Conservation (phyloP, 2,329 filamentous ascomycete genomes). For the Trichoderma atroviride region DNA sequence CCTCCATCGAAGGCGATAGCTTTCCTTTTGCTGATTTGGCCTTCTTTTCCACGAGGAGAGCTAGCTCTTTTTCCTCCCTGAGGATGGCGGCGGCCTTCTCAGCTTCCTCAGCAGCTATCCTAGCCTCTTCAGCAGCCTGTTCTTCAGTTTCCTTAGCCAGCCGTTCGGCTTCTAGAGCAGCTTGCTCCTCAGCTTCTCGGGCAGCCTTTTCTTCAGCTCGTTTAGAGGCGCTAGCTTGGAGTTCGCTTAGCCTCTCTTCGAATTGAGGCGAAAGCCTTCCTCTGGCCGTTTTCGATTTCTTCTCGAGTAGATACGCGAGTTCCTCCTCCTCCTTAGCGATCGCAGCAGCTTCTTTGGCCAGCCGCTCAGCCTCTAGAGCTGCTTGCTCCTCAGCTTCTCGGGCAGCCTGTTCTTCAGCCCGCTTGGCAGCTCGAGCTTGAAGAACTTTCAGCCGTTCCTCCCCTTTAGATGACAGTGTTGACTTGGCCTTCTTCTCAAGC, state of each 20-base stretch:
- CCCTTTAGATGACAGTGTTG: background rate
- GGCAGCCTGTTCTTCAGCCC: slow-evolving; percentile 5
- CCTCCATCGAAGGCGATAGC: slow-evolving; percentile 49
- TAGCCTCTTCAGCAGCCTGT: slow-evolving; percentile 26
- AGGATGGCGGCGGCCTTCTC: slow-evolving; percentile 29
- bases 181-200: slow-evolving; percentile 32
- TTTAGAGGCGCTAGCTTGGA: slow-evolving; percentile 27
- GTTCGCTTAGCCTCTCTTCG: slow-evolving; percentile 36
- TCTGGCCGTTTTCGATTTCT: slow-evolving; percentile 40
- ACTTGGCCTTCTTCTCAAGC: background rate
- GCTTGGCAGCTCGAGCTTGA: background rate
- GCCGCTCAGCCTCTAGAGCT: slow-evolving; percentile 19
- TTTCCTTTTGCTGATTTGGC: slow-evolving; percentile 49
- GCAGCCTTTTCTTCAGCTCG: slow-evolving; percentile 32
- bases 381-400: slow-evolving; percentile 25
- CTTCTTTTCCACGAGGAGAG: slow-evolving; percentile 51
- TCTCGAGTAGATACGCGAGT: slow-evolving; percentile 44
- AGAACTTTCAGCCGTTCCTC: background rate
- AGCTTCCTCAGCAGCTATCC: background rate
- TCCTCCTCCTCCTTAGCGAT: slow-evolving; percentile 29
- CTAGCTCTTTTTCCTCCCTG: slow-evolving; percentile 45
- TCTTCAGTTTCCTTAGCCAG: slow-evolving; percentile 45
- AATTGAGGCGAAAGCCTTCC: background rate
- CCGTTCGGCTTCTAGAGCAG: slow-evolving; percentile 35
- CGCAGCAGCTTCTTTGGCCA: background rate